phyloP scores from a whole-genome alignment of 768 basidiomycete genomes.

The Serendipita vermifera region DNA sequence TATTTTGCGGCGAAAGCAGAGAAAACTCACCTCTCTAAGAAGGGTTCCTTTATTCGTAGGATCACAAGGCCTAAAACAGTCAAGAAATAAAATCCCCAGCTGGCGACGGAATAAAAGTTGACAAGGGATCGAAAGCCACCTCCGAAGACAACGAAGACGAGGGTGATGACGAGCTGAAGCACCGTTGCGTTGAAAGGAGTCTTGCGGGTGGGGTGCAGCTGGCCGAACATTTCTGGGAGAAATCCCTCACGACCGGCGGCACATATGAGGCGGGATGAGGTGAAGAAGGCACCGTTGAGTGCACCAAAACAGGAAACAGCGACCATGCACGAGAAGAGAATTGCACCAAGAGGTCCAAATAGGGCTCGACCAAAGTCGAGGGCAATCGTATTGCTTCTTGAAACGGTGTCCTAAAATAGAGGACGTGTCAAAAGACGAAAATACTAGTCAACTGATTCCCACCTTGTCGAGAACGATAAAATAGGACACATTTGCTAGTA shows the following conservation, averaged over 20 bases:
- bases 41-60: slow-evolving; percentile 79
- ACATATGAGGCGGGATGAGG: slow-evolving; percentile 73
- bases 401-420: slow-evolving; percentile 40
- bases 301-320: slow-evolving; percentile 94
- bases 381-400: slow-evolving; percentile 73
- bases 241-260: slow-evolving; percentile 81
- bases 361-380: slow-evolving; percentile 83
- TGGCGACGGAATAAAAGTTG: slow-evolving; percentile 79
- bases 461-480: slow-evolving; percentile 87
- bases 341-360: slow-evolving; percentile 78
- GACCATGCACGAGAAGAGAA: slow-evolving; percentile 79
- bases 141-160: slow-evolving; percentile 67
- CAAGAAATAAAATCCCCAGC: slow-evolving; percentile 78
- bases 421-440: neutral
- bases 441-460: slow-evolving; percentile 9
- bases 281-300: slow-evolving; percentile 70
- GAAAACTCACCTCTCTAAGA: slow-evolving; percentile 53
- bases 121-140: slow-evolving; percentile 81
- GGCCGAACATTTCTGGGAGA: slow-evolving; percentile 72
- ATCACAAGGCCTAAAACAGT: slow-evolving; percentile 81
- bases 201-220: slow-evolving; percentile 54
- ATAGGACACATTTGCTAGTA: slow-evolving; percentile 78
- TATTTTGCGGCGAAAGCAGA: neutral
- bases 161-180: slow-evolving; percentile 63
- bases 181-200: slow-evolving; percentile 85